A percentile compares a stretch with the other conserved stretches of the same genome.
phyloP scores from a whole-genome alignment of 352 stramenopile species.

The Phytopythium aichiense region DNA sequence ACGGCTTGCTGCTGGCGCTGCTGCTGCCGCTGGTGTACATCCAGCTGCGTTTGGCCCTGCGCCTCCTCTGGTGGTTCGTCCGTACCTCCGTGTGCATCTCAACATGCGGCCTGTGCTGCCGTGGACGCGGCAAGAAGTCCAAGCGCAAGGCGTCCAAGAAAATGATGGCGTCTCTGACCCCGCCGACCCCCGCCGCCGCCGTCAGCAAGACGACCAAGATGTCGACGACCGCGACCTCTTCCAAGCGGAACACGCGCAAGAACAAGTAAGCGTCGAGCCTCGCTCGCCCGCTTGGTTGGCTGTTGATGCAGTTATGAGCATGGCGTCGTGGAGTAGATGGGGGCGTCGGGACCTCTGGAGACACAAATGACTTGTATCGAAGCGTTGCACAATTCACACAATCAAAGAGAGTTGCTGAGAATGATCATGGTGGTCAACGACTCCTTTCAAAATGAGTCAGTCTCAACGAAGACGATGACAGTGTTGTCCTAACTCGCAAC shows the following conservation, averaged over 20 bases:
- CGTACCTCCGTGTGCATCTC: slow-evolving; percentile 42
- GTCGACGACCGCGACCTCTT: slow-evolving; percentile 13
- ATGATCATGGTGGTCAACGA: no score
- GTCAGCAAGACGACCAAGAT: neutral
- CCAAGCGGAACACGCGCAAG: slow-evolving; percentile 30
- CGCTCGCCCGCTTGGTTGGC: no score
- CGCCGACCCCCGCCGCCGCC: slow-evolving; percentile 6
- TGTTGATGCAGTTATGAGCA: neutral
- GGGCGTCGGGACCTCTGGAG: neutral
- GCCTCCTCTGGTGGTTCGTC: slow-evolving; percentile 53
- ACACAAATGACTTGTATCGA: neutral
- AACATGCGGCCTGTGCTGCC: slow-evolving; percentile 60
- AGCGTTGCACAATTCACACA: neutral
- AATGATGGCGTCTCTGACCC: slow-evolving; percentile 14
- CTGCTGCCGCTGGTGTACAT: slow-evolving; percentile 44
- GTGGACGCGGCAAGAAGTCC: slow-evolving; percentile 36
- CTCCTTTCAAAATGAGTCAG: no score
- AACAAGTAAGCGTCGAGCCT: slow-evolving; percentile 10
- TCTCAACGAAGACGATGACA: no score
- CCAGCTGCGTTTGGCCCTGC: slow-evolving; percentile 42
- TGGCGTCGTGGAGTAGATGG: neutral
- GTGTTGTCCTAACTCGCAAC: no score
- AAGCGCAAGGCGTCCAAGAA: slow-evolving; percentile 48
- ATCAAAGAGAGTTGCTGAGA: no score
- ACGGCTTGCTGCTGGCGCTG: slow-evolving; percentile 46